Evolutionary conservation across 257 asterid genomes (phyloP).

Genomic region (Scutellaria baicalensis): DNA sequence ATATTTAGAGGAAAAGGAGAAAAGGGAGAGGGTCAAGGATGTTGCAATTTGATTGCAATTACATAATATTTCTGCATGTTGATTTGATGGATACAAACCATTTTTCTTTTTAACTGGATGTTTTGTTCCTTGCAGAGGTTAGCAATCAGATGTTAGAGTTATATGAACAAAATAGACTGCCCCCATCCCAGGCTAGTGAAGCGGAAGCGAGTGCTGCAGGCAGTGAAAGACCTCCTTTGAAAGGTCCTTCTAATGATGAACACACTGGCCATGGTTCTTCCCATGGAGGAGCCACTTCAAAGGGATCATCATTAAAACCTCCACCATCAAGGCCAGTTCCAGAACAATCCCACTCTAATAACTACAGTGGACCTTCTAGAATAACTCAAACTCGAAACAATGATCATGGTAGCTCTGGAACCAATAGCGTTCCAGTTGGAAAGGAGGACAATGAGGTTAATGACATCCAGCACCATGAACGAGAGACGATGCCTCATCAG

Average conservation of each 20-base stretch:
- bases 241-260: constrained; percentile 45
- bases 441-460: constrained; percentile 27
- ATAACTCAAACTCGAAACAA: constrained; percentile 16
- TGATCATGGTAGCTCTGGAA: constrained; percentile 26
- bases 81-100: not conserved
- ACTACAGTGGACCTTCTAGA: constrained; percentile 23
- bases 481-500: constrained; percentile 26
- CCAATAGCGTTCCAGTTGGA: not conserved
- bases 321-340: constrained; percentile 31
- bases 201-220: constrained; percentile 73
- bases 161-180: constrained; percentile 68
- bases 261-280: constrained; percentile 27
- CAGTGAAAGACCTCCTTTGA: constrained; percentile 47
- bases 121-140: constrained; percentile 65
- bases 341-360: constrained; percentile 22
- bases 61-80: not conserved
- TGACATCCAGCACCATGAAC: constrained; percentile 29
- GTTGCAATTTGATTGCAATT: not conserved
- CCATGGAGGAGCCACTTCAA: constrained; percentile 39
- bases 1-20: constrained; percentile 12
- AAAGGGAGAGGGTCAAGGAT: constrained; percentile 23
- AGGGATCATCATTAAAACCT: constrained; percentile 36
- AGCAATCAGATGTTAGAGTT: constrained; percentile 94
- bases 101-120: not conserved
- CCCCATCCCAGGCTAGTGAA: constrained; percentile 64